A percentile compares a stretch with the other conserved stretches of the same genome.
phyloP scores from a whole-genome alignment of 352 stramenopile species.

The Globisporangium viniferum region DNA sequence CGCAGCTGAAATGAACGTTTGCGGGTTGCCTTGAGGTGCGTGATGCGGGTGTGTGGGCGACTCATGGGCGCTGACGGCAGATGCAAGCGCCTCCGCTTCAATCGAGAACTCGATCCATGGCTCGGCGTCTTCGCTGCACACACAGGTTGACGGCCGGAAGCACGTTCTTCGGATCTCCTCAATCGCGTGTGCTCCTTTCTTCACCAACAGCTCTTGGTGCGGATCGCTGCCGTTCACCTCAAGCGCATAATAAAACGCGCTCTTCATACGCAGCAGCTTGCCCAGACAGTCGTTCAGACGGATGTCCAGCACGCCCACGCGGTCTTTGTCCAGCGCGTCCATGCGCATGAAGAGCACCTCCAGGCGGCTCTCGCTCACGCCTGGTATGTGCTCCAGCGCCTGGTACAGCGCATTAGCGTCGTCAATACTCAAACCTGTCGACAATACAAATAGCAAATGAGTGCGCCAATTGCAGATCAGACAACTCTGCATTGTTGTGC shows the following conservation, averaged over 20 bases:
- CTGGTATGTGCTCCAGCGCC: slow-evolving; percentile 33
- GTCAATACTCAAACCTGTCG: slow-evolving; percentile 64
- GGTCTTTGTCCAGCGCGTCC: slow-evolving; percentile 59
- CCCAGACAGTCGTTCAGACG: slow-evolving; percentile 39
- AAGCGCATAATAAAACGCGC: slow-evolving; percentile 40
- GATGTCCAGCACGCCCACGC: slow-evolving; percentile 52
- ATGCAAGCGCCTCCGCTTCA: slow-evolving; percentile 7
- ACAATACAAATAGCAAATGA: background rate
- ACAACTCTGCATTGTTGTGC: background rate
- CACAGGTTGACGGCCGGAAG: slow-evolving; percentile 38
- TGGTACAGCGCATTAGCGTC: slow-evolving; percentile 64
- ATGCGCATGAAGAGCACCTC: slow-evolving; percentile 54
- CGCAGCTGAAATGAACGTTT: slow-evolving; percentile 9
- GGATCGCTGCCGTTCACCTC: slow-evolving; percentile 60
- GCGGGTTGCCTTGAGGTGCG: background rate
- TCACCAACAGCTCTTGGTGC: slow-evolving; percentile 42
- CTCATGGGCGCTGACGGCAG: background rate
- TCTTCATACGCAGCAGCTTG: slow-evolving; percentile 34
- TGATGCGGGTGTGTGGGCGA: background rate
- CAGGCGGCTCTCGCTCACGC: slow-evolving; percentile 37
- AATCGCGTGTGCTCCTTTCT: background rate
- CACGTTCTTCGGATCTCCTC: slow-evolving; percentile 32
- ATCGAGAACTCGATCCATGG: slow-evolving; percentile 61
- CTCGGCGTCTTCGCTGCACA: slow-evolving; percentile 40
- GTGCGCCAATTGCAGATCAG: too few species aligned